Percentiles rank a stretch among this genome's conserved stretches.
phyloP scores from a whole-genome alignment of 2,329 filamentous ascomycete genomes.

The Myrmaecium sp. region DNA sequence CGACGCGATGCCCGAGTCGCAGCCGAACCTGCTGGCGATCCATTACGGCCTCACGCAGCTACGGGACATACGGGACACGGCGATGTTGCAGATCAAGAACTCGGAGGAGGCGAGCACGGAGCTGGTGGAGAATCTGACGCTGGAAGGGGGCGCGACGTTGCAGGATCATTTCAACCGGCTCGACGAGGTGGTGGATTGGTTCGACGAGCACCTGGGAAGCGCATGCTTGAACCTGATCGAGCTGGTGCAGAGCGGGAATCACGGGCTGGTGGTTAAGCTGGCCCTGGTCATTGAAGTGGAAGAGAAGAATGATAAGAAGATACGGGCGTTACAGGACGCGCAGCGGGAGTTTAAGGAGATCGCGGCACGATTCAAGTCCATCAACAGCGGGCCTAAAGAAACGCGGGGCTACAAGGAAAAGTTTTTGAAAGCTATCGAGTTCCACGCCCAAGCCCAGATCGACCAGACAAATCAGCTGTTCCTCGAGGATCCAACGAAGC shows the following conservation, averaged over 20 bases:
- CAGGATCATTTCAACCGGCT: slow-evolving; percentile 79
- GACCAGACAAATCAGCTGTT: slow-evolving; percentile 57
- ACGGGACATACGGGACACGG: slow-evolving; percentile 86
- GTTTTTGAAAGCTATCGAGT: slow-evolving; percentile 65
- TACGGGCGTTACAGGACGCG: slow-evolving; percentile 81
- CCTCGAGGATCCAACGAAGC: slow-evolving; percentile 59
- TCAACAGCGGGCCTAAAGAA: slow-evolving; percentile 82
- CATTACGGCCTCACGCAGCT: slow-evolving; percentile 88
- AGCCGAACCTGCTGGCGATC: slow-evolving; percentile 76
- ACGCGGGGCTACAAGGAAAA: slow-evolving; percentile 94
- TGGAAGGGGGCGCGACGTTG: slow-evolving; percentile 56
- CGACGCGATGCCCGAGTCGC: slow-evolving; percentile 70
- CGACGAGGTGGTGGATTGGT: slow-evolving; percentile 80
- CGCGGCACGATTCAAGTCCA: slow-evolving; percentile 82
- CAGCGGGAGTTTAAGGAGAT: slow-evolving; percentile 93
- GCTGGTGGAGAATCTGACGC: slow-evolving; percentile 55
- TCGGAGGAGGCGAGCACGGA: slow-evolving; percentile 86
- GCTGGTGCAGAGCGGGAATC: slow-evolving; percentile 71
- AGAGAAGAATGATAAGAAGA: slow-evolving; percentile 88
- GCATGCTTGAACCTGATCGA: slow-evolving; percentile 82
- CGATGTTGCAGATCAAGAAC: slow-evolving; percentile 80
- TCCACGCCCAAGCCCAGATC: slow-evolving; percentile 59
- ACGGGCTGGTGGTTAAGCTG: slow-evolving; percentile 75
- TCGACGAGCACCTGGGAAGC: slow-evolving; percentile 83
- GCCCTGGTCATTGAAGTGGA: slow-evolving; percentile 89